Conservation (phyloP, 805 yeast genomes). For the Wickerhamomyces hampshirensis region DNA sequence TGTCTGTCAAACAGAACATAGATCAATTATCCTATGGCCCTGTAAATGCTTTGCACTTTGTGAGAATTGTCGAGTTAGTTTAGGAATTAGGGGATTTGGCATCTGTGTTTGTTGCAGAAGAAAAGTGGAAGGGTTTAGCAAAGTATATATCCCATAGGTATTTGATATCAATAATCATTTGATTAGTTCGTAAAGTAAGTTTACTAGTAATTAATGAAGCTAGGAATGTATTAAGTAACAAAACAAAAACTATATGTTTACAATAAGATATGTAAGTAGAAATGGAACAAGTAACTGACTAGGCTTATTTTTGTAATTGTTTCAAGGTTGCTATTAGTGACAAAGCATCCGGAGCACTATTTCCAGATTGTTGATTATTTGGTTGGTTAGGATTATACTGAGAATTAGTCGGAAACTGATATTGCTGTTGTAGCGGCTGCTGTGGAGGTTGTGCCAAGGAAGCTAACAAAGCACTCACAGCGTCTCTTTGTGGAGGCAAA, state of each 20-base stretch:
- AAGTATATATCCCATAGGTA: conserved; percentile 29
- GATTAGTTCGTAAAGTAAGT: too few relatives aligned
- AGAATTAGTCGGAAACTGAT: neutral
- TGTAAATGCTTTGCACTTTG: conserved; percentile 87
- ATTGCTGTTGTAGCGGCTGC: neutral
- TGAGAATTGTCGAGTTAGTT: conserved; percentile 71
- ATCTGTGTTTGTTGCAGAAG: conserved; percentile 85
- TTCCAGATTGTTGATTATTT: neutral
- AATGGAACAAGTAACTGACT: neutral
- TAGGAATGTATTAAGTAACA: too few relatives aligned
- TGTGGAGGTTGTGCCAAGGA: neutral
- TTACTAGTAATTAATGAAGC: too few relatives aligned
- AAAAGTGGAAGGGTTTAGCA: conserved; percentile 54
- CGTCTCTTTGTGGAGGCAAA: conserved; percentile 16
- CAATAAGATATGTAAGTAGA: neutral
- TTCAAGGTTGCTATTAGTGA: neutral
- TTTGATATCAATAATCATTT: too few relatives aligned
- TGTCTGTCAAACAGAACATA: conserved; percentile 68
- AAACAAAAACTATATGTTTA: neutral
- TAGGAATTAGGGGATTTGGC: conserved; percentile 66
- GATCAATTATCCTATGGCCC: conserved; percentile 88
- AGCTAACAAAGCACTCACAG: conserved; percentile 5
- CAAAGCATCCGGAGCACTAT: neutral
- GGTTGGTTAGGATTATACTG: neutral
- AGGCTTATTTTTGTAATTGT: neutral